Percentiles rank a stretch among this genome's conserved stretches.
phyloP scores from a whole-genome alignment of 164 flowering plant genomes.

The Magnolia officinalis region DNA sequence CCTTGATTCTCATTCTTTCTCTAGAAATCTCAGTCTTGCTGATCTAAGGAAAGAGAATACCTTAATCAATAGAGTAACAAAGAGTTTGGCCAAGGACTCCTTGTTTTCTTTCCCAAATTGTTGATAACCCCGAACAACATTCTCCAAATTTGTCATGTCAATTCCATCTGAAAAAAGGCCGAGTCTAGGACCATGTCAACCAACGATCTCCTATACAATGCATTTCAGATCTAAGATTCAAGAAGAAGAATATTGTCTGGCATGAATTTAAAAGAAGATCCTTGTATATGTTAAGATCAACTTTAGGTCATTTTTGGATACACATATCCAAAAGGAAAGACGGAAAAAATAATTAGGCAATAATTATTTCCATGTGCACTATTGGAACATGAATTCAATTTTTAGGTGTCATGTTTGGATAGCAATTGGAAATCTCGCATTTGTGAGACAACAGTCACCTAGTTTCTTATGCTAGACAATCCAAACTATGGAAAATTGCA shows the following conservation, averaged over 20 bases:
- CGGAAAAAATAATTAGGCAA: no score
- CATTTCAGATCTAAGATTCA: not conserved
- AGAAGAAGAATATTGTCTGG: not conserved
- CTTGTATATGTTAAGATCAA: not conserved
- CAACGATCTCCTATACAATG: not conserved
- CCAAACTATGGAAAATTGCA: no score
- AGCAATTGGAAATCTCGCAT: no score
- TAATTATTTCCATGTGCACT: no score
- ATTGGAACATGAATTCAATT: no score
- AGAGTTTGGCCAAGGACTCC: conserved; percentile 60
- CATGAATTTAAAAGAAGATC: not conserved
- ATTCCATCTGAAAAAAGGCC: conserved; percentile 46
- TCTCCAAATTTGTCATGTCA: conserved; percentile 36
- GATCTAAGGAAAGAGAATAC: conserved; percentile 22
- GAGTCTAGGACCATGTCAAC: conserved; percentile 11
- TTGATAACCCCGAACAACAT: conserved; percentile 25
- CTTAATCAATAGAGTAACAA: conserved; percentile 48
- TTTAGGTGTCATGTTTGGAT: no score
- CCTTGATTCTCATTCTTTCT: not conserved
- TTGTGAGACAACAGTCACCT: no score
- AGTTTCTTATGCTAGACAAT: no score
- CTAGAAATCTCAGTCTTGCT: not conserved
- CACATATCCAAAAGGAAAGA: no score
- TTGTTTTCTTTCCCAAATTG: conserved; percentile 44
- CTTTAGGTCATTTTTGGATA: no score